These are phyloP conservation scores for Cercospora nicotianae DNA, from an alignment of 2,329 filamentous ascomycete species.

Conservation along the genomic window DNA sequence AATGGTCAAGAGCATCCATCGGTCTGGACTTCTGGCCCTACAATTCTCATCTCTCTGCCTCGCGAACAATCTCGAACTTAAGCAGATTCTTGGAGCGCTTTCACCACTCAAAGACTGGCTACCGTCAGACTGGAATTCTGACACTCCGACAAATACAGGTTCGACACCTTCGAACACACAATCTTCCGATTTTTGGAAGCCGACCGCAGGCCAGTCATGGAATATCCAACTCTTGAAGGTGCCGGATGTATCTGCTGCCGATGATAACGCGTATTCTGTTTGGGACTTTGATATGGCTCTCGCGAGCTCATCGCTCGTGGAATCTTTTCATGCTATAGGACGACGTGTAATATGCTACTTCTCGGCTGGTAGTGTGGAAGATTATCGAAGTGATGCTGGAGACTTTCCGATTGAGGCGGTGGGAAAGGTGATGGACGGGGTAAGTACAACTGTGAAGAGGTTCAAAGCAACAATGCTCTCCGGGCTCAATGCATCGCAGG, in stretches of 20 bases:
- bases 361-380: constrained; percentile 59
- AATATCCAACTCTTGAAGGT: constrained; percentile 21
- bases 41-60: not conserved
- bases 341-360: constrained; percentile 69
- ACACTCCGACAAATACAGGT: not conserved
- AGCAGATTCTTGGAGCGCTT: not conserved
- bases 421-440: constrained; percentile 59
- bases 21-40: not conserved
- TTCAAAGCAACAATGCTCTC: no score
- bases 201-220: constrained; percentile 20
- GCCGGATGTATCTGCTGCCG: constrained; percentile 7
- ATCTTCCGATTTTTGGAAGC: constrained; percentile 2
- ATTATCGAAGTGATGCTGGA: constrained; percentile 63
- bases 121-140: not conserved
- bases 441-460: no score
- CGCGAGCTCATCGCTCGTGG: constrained; percentile 3
- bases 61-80: not conserved
- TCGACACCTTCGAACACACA: not conserved
- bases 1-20: not conserved
- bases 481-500: no score
- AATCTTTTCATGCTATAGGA: constrained; percentile 19
- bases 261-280: constrained; percentile 11
- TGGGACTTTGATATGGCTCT: constrained; percentile 23
- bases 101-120: constrained; percentile 6
- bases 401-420: constrained; percentile 58